Evolutionary conservation across 768 basidiomycete species (phyloP).

Genomic region (Lyophyllum shimeji): DNA sequence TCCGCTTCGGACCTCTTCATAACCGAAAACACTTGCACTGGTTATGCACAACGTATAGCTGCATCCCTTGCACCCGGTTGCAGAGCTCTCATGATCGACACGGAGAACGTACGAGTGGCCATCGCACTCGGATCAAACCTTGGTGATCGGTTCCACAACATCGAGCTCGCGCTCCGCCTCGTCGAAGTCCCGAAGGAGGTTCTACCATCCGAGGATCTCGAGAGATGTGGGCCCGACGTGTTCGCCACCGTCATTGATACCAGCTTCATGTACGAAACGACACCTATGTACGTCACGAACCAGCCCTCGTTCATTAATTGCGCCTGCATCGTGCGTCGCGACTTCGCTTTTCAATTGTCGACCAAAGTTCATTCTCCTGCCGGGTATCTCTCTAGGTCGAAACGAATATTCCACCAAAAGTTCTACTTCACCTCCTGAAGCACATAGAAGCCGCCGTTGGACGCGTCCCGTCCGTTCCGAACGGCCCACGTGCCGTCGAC

Average conservation of each 20-base stretch:
- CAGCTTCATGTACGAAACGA: conserved; percentile 90
- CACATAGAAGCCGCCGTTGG: conserved; percentile 73
- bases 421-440: conserved; percentile 68
- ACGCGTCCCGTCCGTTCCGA: conserved; percentile 71
- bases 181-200: conserved; percentile 53
- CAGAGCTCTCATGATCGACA: background rate
- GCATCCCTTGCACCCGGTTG: background rate
- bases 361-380: background rate
- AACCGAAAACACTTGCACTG: too few species aligned
- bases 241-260: conserved; percentile 60
- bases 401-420: conserved; percentile 62
- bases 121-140: conserved; percentile 91
- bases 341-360: background rate
- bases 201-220: conserved; percentile 17
- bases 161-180: conserved; percentile 72
- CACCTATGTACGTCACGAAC: conserved; percentile 94
- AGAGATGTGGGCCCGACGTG: conserved; percentile 17
- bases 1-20: background rate
- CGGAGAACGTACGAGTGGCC: conserved; percentile 34
- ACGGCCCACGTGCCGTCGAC: conserved; percentile 90
- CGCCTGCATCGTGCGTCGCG: conserved; percentile 79
- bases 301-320: conserved; percentile 90
- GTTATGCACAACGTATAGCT: background rate
- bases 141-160: conserved; percentile 81
- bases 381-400: conserved; percentile 57